phyloP scores from a whole-genome alignment of 257 asterid species.

The Ilex asprella region DNA sequence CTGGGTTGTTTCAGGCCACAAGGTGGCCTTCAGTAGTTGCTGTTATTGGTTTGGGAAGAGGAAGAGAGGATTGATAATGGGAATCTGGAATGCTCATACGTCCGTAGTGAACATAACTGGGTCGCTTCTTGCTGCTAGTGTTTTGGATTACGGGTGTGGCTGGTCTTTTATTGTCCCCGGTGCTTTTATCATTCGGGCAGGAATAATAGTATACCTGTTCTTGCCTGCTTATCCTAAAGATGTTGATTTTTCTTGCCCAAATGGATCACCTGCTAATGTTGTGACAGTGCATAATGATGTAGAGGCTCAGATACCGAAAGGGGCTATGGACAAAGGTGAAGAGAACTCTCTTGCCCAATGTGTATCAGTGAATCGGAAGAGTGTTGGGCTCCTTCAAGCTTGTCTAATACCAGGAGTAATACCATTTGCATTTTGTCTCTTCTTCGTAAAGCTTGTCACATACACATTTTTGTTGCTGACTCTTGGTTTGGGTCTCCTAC shows the following conservation, averaged over 20 bases:
- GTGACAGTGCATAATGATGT: neutral
- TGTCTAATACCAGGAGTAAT: no score
- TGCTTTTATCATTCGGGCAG: slow-evolving; percentile 35
- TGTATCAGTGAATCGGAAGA: no score
- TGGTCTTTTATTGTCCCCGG: slow-evolving; percentile 84
- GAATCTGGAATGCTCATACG: slow-evolving; percentile 91
- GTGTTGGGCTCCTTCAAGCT: no score
- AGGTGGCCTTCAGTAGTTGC: slow-evolving; percentile 98
- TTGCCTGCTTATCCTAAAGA: slow-evolving; percentile 87
- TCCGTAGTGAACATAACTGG: slow-evolving; percentile 76
- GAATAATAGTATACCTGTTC: slow-evolving; percentile 57
- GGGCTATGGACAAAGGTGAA: no score
- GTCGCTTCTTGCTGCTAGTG: slow-evolving; percentile 72
- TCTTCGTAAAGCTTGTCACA: slow-evolving; percentile 78
- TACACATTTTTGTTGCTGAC: slow-evolving; percentile 83
- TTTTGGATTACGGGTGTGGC: slow-evolving; percentile 80
- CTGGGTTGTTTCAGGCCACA: no score
- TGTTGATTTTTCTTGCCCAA: slow-evolving; percentile 40
- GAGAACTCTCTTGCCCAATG: no score
- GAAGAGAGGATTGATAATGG: slow-evolving; percentile 87
- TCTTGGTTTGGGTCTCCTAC: no score
- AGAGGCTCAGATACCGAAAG: no score
- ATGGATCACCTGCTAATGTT: slow-evolving; percentile 15
- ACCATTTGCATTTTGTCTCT: slow-evolving; percentile 77
- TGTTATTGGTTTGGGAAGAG: slow-evolving; percentile 73